Evolutionary conservation across 2,329 filamentous ascomycete genomes (phyloP), one percentile per base, ranked within the genome.

Genomic region (Pseudogymnoascus sp.): DNA sequence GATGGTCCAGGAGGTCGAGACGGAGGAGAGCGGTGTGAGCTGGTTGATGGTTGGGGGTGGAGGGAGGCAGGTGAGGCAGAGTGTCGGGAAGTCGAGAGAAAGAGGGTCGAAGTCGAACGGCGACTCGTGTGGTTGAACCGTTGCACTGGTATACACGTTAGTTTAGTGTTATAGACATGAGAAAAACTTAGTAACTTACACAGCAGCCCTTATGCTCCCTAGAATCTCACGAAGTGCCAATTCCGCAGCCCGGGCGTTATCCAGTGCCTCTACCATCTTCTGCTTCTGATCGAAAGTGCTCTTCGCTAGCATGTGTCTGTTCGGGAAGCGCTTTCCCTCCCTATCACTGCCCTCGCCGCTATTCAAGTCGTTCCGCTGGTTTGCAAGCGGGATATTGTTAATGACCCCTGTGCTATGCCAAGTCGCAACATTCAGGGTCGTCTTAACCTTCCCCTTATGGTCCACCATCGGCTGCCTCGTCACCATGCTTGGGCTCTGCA

Each of bases 71-170:
- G 89, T 90, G 9, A 97, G 83, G 37, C 88, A 91, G 42, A 97
- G 82, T 5, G 89, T 87, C 5, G 93, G 91, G 70, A 96, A 97
- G 65, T 91, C 91, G 73, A 96, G 85, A 4, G 89, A 82, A 65
- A 93, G 84, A 36, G 93, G 89, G 68, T 97, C 90, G 76, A 96
- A 96, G 67, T 93, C 89, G 69, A 88, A 88, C 2, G 85, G 84
- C 68, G 79, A 78, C 7, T 82, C 82, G 61, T 77, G 77, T 67
- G 80, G 78, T 65, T 85, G 80, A 59, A 85, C 77, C 56, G 84
- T 79, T 69, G 81, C 79, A 69, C 84, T 86, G 65, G 21, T 43
- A 18, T 34, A 37, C 59, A 62, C 40, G 49, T 63, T 61, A 25
- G 21, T 25, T 28, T 38, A 16, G n/a, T 63, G 18, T 16, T n/a